phyloP scores from a whole-genome alignment of 164 flowering plant species.

The Chloranthus sessilifolius region DNA sequence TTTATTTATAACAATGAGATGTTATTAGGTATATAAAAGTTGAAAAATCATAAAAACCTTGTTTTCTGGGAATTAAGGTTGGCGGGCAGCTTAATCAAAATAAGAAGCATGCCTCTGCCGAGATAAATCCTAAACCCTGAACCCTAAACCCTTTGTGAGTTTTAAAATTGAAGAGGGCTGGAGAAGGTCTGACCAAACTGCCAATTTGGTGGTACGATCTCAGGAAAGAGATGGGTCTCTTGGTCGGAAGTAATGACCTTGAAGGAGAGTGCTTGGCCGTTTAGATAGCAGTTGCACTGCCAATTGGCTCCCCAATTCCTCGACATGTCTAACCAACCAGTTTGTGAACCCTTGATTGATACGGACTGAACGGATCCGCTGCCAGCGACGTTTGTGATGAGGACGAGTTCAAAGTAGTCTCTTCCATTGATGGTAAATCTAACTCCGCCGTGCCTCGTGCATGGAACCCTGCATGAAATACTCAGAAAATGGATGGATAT shows the following conservation, averaged over 20 bases:
- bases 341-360: constrained; percentile 58
- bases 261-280: constrained; percentile 85
- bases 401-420: constrained; percentile 78
- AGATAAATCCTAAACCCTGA: constrained; percentile 15
- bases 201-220: constrained; percentile 67
- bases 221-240: constrained; percentile 34
- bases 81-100: constrained; percentile 30
- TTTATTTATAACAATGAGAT: no score
- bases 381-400: constrained; percentile 67
- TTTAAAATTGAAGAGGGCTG: constrained; percentile 55
- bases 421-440: constrained; percentile 80
- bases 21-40: no score
- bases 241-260: constrained; percentile 70
- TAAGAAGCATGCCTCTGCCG: constrained; percentile 57
- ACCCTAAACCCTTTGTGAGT: background rate
- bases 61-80: no score
- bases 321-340: constrained; percentile 72
- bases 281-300: constrained; percentile 72
- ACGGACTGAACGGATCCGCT: constrained; percentile 65
- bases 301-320: constrained; percentile 97
- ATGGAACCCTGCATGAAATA: constrained; percentile 61
- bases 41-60: no score
- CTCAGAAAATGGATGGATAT: background rate
- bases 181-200: constrained; percentile 76
- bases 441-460: constrained; percentile 76